Evolutionary conservation across 2,329 filamentous ascomycete genomes (phyloP), one percentile per base, ranked within the genome.

Genomic region (Ilyonectria destructans): DNA sequence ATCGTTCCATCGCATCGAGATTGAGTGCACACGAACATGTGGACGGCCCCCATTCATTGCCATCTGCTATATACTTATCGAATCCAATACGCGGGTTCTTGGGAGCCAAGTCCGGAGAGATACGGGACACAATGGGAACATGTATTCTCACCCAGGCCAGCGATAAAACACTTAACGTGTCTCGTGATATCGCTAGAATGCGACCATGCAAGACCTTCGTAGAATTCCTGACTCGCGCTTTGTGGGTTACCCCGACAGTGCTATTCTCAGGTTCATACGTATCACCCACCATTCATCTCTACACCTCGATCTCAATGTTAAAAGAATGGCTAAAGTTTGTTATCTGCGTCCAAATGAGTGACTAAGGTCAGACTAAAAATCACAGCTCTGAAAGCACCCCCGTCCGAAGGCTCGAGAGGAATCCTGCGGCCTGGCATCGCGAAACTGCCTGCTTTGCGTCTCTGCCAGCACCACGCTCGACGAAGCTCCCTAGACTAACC

Each of bases 251-350:
- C 21, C 19, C 45, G 21, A 15, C 45, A 2, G 13, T 26, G 12
- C 45, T 15, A 13, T 17, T 46, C 19, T 29, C 46, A 49, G 23
- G 13, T 13, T 17, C 26, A 13, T 23, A 33, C 31, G 29, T 29
- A 51, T 29, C 23, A 51, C 49, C 8, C 12, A n/a, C 26, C 19
- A 33, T 52, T 43, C 23, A 43, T 55, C 35, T 57, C 19, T 46
- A 35, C 49, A 26, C 26, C 40, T 45, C 43, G 9, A 9, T 33
- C 29, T 21, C n/a, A 9, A 26, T 49, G 26, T 62, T 48, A 57
- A 78, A 76, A 59, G 75, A 78, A 69, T 60, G 74, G 70, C 72
- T 74, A 23, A 52, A 66, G 69, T 62, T 70, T 66, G 70, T 70
- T 71, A 65, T 67, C 54, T 73, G 26, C 43, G 23, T 64, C 46